These are phyloP conservation scores for Trichoderma aggressivum DNA, from an alignment of 2,329 filamentous ascomycete species.

Conservation along the genomic window DNA sequence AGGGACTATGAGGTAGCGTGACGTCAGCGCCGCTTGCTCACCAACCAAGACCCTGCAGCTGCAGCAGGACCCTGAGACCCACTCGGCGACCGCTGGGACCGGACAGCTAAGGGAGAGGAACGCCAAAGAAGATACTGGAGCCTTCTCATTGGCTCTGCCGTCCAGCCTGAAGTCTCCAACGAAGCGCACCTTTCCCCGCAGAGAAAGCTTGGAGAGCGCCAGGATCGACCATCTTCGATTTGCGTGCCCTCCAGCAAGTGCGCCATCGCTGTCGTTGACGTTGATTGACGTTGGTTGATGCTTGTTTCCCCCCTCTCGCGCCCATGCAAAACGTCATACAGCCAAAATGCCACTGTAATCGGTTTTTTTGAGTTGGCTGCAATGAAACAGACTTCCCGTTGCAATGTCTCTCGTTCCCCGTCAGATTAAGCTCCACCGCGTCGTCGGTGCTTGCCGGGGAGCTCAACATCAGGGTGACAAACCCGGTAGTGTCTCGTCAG, in stretches of 20 bases:
- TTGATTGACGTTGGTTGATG: not conserved
- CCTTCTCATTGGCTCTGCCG: conserved; percentile 11
- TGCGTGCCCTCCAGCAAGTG: not conserved
- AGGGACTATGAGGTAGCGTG: conserved; percentile 22
- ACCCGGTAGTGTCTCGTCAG: conserved; percentile 92
- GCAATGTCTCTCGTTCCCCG: not conserved
- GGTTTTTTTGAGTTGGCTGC: not conserved
- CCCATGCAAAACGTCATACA: conserved; percentile 7
- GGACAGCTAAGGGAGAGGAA: not conserved
- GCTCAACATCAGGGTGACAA: conserved; percentile 84
- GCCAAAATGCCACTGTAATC: not conserved
- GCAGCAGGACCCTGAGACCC: conserved; percentile 21
- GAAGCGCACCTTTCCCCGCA: conserved; percentile 2
- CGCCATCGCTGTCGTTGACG: conserved; percentile 9
- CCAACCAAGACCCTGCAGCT: conserved; percentile 28
- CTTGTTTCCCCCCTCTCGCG: conserved; percentile 19
- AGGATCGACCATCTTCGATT: conserved; percentile 16
- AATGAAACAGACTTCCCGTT: not conserved
- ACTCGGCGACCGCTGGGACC: conserved; percentile 1
- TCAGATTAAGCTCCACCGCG: conserved; percentile 26
- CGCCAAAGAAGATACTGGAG: conserved; percentile 10
- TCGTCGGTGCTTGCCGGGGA: conserved; percentile 61
- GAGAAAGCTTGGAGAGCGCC: not conserved
- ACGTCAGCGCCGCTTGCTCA: conserved; percentile 27
- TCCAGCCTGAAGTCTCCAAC: not conserved